Percentiles rank a stretch among this genome's conserved stretches.
Conservation (phyloP, 192 early-diverging fungal species). For the Entomortierella parvispora region DNA sequence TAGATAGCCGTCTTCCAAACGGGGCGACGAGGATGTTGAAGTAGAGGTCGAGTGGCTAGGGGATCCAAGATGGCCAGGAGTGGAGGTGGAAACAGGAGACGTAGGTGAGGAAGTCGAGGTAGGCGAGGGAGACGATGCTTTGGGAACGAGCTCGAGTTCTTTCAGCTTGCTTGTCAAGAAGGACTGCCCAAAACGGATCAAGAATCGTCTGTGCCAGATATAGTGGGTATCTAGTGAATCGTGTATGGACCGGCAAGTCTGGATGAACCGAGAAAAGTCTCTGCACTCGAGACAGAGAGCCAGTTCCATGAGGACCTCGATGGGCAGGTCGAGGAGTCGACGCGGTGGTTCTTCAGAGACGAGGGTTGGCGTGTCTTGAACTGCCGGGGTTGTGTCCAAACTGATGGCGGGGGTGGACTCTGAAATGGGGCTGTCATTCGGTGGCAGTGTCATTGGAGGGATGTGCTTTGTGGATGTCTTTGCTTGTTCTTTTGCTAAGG, state of each 20-base stretch:
- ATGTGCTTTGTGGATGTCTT: not conserved
- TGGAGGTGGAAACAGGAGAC: not conserved
- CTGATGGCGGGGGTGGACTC: not conserved
- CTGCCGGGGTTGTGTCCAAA: not conserved
- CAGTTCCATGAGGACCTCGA: constrained; percentile 30
- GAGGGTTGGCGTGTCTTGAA: not conserved
- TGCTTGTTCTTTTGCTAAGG: not conserved
- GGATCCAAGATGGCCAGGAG: too few relatives aligned
- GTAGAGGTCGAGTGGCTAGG: too few relatives aligned
- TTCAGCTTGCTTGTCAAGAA: constrained; percentile 11
- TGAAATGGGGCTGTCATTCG: too few relatives aligned
- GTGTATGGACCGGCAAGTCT: constrained; percentile 21
- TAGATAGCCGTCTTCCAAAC: too few relatives aligned
- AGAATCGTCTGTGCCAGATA: constrained; percentile 43
- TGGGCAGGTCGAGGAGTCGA: constrained; percentile 24
- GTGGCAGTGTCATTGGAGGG: not conserved
- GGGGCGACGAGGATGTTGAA: too few relatives aligned
- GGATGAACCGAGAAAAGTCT: constrained; percentile 34
- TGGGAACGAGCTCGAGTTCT: not conserved
- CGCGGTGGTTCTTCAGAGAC: not conserved
- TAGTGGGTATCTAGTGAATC: constrained; percentile 23
- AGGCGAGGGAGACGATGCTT: not conserved
- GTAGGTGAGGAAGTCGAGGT: not conserved
- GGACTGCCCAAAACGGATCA: constrained; percentile 25
- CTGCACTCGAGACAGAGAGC: constrained; percentile 9